A percentile compares a stretch with the other conserved stretches of the same genome.
Conservation (phyloP, 2,329 filamentous ascomycete genomes). For the Aureobasidium sp. region DNA sequence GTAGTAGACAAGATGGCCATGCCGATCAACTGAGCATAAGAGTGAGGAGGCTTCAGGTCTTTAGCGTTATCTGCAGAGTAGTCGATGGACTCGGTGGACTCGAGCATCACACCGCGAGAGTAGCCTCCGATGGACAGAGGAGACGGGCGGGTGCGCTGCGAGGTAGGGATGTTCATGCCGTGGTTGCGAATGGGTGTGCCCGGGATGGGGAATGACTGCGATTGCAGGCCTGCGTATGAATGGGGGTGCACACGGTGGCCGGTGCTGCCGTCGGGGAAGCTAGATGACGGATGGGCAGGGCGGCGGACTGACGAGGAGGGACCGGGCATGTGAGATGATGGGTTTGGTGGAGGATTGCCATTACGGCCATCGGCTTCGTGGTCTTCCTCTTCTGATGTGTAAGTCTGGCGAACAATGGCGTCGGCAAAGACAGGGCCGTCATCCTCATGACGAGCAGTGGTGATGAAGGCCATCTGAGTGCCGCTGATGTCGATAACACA, state of each 20-base stretch:
- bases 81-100: constrained; percentile 54
- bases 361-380: constrained; percentile 21
- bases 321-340: constrained; percentile 2
- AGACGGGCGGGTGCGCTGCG: constrained; percentile 33
- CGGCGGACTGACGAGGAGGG: constrained; percentile 11
- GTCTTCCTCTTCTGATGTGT: constrained; percentile 34
- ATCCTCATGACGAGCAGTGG: constrained; percentile 69
- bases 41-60: constrained; percentile 91
- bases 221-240: constrained; percentile 23
- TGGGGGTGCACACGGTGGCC: constrained; percentile 27
- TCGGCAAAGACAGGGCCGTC: constrained; percentile 54
- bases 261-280: constrained; percentile 15
- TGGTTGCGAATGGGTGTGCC: constrained; percentile 28
- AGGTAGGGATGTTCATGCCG: constrained; percentile 14
- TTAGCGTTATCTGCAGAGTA: constrained; percentile 75
- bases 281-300: constrained; percentile 13
- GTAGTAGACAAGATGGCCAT: constrained; percentile 84
- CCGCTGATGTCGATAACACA: constrained; percentile 86
- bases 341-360: constrained; percentile 12
- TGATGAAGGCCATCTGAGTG: constrained; percentile 97
- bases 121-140: constrained; percentile 33
- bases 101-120: constrained; percentile 42
- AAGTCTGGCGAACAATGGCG: constrained; percentile 28
- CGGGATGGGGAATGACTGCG: constrained; percentile 27
- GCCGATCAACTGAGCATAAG: constrained; percentile 93